phyloP scores from a whole-genome alignment of 441 rosid genomes.

The Aquilaria agallochum region DNA sequence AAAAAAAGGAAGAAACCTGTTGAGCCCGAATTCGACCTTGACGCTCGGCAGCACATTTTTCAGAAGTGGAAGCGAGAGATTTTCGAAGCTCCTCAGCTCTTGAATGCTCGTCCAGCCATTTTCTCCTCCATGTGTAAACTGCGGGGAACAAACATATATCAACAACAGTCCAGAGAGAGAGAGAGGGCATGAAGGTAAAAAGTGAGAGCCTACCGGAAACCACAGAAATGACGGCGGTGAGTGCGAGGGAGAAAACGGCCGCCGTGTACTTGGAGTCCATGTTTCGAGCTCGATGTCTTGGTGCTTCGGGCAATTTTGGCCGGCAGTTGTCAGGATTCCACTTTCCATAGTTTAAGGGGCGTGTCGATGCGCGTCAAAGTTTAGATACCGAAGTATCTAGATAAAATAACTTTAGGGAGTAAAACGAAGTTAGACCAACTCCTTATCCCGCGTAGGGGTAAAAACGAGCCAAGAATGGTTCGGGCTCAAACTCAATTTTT shows the following conservation, averaged over 20 bases:
- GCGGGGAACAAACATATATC: background rate
- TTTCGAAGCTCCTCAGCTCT: slow-evolving; percentile 47
- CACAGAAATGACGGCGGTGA: slow-evolving; percentile 43
- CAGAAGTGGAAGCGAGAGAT: slow-evolving; percentile 47
- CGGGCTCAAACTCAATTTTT: too few species aligned
- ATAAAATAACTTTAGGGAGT: too few species aligned
- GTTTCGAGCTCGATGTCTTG: too few species aligned
- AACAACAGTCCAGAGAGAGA: slow-evolving; percentile 1
- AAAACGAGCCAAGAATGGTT: too few species aligned
- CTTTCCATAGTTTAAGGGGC: too few species aligned
- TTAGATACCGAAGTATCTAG: too few species aligned
- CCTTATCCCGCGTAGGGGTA: too few species aligned
- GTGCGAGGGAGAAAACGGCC: slow-evolving; percentile 31
- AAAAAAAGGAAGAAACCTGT: slow-evolving; percentile 41
- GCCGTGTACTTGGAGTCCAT: slow-evolving; percentile 7
- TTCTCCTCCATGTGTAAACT: slow-evolving; percentile 46
- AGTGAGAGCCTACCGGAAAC: slow-evolving; percentile 34
- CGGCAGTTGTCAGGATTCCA: too few species aligned
- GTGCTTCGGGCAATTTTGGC: too few species aligned
- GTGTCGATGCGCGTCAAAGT: too few species aligned
- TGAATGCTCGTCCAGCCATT: slow-evolving; percentile 21
- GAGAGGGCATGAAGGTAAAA: slow-evolving; percentile 5
- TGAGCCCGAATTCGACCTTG: slow-evolving; percentile 86
- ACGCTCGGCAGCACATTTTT: slow-evolving; percentile 75
- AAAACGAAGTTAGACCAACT: too few species aligned